phyloP scores from a whole-genome alignment of 352 stramenopile genomes.

The Plasmopara viticola region DNA sequence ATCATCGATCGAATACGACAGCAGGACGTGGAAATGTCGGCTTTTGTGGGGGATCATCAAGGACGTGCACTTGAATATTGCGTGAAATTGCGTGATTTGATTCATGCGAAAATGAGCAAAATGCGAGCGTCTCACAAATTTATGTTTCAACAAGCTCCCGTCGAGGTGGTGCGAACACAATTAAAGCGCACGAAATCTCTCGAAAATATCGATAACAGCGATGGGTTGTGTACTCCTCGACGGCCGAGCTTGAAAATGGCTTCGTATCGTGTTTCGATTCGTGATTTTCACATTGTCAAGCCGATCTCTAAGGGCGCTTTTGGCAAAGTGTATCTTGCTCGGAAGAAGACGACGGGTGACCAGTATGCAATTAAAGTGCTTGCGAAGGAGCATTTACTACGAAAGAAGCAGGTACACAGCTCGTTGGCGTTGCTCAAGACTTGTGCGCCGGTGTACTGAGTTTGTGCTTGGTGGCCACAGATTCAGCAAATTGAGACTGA shows the following conservation, averaged over 20 bases:
- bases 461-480: slow-evolving; percentile 23
- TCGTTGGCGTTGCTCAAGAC: slow-evolving; percentile 2
- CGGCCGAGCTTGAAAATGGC: slow-evolving; percentile 21
- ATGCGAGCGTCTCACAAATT: slow-evolving; percentile 80
- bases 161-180: slow-evolving; percentile 29
- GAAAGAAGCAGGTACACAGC: slow-evolving; percentile 78
- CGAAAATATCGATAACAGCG: slow-evolving; percentile 48
- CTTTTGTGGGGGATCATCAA: slow-evolving; percentile 41
- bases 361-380: slow-evolving; percentile 90
- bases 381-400: slow-evolving; percentile 80
- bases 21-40: slow-evolving; percentile 40
- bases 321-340: slow-evolving; percentile 82
- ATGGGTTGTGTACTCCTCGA: slow-evolving; percentile 7
- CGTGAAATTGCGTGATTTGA: slow-evolving; percentile 51
- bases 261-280: slow-evolving; percentile 60
- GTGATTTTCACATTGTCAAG: slow-evolving; percentile 88
- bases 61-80: slow-evolving; percentile 40
- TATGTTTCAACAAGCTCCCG: slow-evolving; percentile 50
- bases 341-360: slow-evolving; percentile 84
- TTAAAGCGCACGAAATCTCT: slow-evolving; percentile 80
- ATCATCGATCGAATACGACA: slow-evolving; percentile 65
- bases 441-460: slow-evolving; percentile 12
- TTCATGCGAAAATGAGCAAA: slow-evolving; percentile 85
- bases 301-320: slow-evolving; percentile 87
- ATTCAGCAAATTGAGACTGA: slow-evolving; percentile 85